Evolutionary conservation across 2,329 filamentous ascomycete species (phyloP), one percentile per base, ranked within the genome.

Genomic region (Claviceps sorghi): DNA sequence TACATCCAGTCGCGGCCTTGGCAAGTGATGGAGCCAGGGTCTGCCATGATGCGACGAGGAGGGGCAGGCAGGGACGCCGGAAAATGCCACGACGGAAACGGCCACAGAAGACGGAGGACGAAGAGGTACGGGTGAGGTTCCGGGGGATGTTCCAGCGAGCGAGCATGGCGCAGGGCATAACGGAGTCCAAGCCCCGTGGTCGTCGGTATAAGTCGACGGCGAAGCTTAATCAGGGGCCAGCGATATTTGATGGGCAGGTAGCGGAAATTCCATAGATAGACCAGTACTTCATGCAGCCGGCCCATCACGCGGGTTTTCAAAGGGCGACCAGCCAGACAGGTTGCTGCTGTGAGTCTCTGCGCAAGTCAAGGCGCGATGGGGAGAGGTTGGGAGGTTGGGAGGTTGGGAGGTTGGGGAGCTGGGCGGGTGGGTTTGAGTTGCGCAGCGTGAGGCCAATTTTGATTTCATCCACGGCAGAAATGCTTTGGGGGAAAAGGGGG

Each of bases 251-350:
- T 42, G 17, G 56, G 52, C 13, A 58, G 53, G 48, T 58, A 57
- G 40, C 56, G 56, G n/a, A 57, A 57, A 42, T 57, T 57, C 56
- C 53, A 57, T 5, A 58, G 46, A n/a, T 58, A 56, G 43, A 53
- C 19, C n/a, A 50, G 41, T 10, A 36, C 38, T 5, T 29, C 36
- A 49, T 45, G 38, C 15, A 26, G 19, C 41, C 49, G 26, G 30
- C 43, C 50, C 43, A 52, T 52, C 34, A 21, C 44, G 50, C 32
- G 9, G 50, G 11, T 15, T 34, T n/a, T 45, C n/a, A 15, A 22
- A 21, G 21, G 42, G 48, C 36, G 48, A 30, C 22, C 26, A 26
- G 26, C 3, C 26, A 5, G 22, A n/a, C n/a, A n/a, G 26, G 15
- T 13, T 41, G 48, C 17, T 41, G 36, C 36, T 32, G 19, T 29